Conservation (phyloP, 805 yeast species). For the Ogataea ramenticola region DNA sequence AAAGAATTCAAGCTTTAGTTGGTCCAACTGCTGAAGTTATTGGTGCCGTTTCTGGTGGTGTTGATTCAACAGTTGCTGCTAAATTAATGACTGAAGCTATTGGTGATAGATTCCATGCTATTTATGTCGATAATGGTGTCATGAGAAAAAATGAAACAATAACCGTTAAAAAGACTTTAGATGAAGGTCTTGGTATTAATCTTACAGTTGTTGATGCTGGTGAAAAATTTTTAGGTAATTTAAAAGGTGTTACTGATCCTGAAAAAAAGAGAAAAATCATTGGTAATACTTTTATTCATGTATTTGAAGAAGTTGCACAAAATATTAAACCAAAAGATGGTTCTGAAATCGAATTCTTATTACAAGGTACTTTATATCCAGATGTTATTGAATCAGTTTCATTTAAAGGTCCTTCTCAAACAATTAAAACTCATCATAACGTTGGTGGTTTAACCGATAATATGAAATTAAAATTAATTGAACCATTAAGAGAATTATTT, state of each 20-base stretch:
- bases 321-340: constrained; percentile 85
- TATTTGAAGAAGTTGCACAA: constrained; percentile 93
- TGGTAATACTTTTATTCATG: constrained; percentile 96
- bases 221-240: constrained; percentile 77
- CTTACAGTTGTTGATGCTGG: constrained; percentile 91
- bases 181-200: constrained; percentile 91
- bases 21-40: constrained; percentile 98
- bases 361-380: constrained; percentile 97
- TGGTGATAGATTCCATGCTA: constrained; percentile 98
- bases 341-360: constrained; percentile 81
- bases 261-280: constrained; percentile 98
- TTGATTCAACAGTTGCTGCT: constrained; percentile 98
- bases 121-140: constrained; percentile 96
- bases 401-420: constrained; percentile 99
- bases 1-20: constrained; percentile 82
- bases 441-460: constrained; percentile 97
- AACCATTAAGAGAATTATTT: constrained; percentile 97
- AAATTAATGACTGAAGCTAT: constrained; percentile 97
- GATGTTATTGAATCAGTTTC: constrained; percentile 98
- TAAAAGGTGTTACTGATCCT: constrained; percentile 94
- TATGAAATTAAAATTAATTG: constrained; percentile 97
- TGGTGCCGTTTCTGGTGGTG: constrained; percentile 99
- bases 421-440: constrained; percentile 98
- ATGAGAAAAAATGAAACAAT: constrained; percentile 92
- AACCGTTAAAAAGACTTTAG: constrained; percentile 79